A percentile compares a stretch with the other conserved stretches of the same genome.
Evolutionary conservation across 1,139 yeast genomes (phyloP).

Genomic region (Geotrichum citri-aurantii): DNA sequence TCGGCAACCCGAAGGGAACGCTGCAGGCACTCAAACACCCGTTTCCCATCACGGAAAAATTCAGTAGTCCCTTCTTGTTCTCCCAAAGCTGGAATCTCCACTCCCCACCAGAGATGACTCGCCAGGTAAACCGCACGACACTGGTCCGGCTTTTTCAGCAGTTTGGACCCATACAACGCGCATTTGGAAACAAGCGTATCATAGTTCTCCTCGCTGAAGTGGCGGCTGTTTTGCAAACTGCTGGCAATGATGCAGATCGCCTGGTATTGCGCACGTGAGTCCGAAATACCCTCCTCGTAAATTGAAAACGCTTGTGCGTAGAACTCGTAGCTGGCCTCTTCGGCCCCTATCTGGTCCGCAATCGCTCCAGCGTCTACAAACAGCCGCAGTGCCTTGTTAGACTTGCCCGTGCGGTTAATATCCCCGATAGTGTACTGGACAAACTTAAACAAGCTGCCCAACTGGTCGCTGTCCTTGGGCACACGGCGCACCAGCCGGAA

Average conservation of each 20-base stretch:
- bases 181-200: conserved; percentile 78
- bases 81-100: conserved; percentile 49
- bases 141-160: conserved; percentile 88
- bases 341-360: conserved; percentile 66
- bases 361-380: conserved; percentile 47
- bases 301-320: conserved; percentile 82
- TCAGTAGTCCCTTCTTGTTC: conserved; percentile 44
- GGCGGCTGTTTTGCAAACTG: conserved; percentile 54
- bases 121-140: conserved; percentile 86
- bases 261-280: conserved; percentile 55
- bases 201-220: conserved; percentile 56
- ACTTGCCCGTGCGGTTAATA: conserved; percentile 49
- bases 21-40: conserved; percentile 63
- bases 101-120: conserved; percentile 92
- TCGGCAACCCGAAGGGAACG: conserved; percentile 85
- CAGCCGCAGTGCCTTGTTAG: conserved; percentile 46
- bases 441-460: conserved; percentile 53
- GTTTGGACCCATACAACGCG: conserved; percentile 80
- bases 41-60: conserved; percentile 50
- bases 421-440: conserved; percentile 68
- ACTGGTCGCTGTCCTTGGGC: conserved; percentile 26
- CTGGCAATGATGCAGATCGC: conserved; percentile 54
- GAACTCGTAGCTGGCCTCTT: conserved; percentile 77
- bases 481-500: conserved; percentile 54
- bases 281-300: conserved; percentile 74